phyloP scores from a whole-genome alignment of 108 stramenopile species.

The Pseudonitzschia multiseries region DNA sequence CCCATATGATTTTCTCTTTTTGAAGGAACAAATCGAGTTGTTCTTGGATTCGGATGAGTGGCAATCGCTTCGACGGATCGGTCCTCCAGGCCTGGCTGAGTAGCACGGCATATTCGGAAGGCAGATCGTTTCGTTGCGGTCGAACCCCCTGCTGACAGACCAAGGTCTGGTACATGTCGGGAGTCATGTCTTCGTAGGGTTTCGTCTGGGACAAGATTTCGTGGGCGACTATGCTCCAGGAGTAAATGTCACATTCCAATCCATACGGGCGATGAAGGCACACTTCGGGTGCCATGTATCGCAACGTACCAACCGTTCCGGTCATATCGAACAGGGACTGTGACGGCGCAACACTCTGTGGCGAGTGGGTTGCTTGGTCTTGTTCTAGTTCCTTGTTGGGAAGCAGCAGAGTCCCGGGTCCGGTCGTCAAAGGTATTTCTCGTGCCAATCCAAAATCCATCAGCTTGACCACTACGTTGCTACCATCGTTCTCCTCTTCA shows the following conservation, averaged over 20 bases:
- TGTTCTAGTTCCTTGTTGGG: not conserved
- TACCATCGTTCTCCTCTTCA: not conserved
- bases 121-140: slow-evolving; percentile 13
- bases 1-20: slow-evolving; percentile 7
- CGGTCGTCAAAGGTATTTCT: slow-evolving; percentile 53
- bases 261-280: slow-evolving; percentile 59
- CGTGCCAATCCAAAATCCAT: slow-evolving; percentile 87
- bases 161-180: slow-evolving; percentile 71
- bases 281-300: slow-evolving; percentile 82
- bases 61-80: slow-evolving; percentile 8
- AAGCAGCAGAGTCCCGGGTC: not conserved
- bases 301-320: slow-evolving; percentile 60
- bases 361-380: not conserved
- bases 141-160: slow-evolving; percentile 50
- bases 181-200: slow-evolving; percentile 71
- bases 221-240: slow-evolving; percentile 67
- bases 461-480: slow-evolving; percentile 34
- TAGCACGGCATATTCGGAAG: slow-evolving; percentile 1
- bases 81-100: slow-evolving; percentile 3
- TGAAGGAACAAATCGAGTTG: slow-evolving; percentile 13
- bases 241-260: slow-evolving; percentile 67
- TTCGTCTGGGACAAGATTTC: slow-evolving; percentile 59
- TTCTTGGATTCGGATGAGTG: not conserved
- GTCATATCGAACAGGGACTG: slow-evolving; percentile 45
- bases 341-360: slow-evolving; percentile 4